Evolutionary conservation across 2,329 filamentous ascomycete genomes (phyloP).

Genomic region (Stachybotrys elegans): DNA sequence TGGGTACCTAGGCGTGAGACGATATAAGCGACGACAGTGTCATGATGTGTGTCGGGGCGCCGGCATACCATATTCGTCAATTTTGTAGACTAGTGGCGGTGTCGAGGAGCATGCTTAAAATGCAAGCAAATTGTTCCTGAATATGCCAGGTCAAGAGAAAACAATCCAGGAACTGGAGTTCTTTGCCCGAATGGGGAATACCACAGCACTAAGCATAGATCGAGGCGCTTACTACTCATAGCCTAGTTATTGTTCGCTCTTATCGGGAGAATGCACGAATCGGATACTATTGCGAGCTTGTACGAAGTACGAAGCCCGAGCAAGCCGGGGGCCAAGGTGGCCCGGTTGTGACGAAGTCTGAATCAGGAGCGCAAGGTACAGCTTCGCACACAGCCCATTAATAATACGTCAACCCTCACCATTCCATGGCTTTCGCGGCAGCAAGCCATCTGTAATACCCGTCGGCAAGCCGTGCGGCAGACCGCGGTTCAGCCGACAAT

Average conservation of each 20-base stretch:
- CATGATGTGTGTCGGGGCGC: background rate
- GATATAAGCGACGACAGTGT: background rate
- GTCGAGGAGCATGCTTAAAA: background rate
- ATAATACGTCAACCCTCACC: no score
- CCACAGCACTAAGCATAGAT: background rate
- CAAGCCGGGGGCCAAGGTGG: background rate
- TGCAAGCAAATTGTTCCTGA: background rate
- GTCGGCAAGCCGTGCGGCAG: no score
- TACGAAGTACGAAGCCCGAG: background rate
- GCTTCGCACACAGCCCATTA: no score
- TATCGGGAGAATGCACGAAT: background rate
- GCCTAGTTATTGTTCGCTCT: background rate
- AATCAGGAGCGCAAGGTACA: no score
- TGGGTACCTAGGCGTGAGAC: background rate
- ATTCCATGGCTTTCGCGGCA: no score
- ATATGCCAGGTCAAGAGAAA: background rate
- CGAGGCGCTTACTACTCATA: background rate
- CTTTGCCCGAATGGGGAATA: background rate
- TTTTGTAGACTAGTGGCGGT: background rate
- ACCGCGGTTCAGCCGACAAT: no score
- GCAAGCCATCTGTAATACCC: no score
- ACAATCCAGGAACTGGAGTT: background rate
- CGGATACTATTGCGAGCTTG: background rate
- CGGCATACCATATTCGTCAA: background rate
- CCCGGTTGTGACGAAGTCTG: background rate